Evolutionary conservation across 805 yeast species (phyloP).

Genomic region (Kazachstania taianensis): DNA sequence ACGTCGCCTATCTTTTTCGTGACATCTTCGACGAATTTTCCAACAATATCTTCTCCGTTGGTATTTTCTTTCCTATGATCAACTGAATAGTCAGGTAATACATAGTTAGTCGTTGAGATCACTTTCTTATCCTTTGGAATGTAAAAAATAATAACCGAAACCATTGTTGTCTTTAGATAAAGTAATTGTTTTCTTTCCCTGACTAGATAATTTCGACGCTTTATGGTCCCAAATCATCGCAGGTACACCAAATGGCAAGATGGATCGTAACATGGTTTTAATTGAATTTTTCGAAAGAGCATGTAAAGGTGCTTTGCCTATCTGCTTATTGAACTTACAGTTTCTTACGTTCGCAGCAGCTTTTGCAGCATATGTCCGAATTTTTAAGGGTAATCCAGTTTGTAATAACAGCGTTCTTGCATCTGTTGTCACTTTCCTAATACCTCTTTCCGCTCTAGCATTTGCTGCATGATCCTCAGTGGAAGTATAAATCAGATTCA

Average conservation of each 20-base stretch:
- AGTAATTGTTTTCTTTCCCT: constrained; percentile 1
- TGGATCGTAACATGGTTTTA: constrained; percentile 1
- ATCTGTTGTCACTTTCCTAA: constrained; percentile 3
- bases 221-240: constrained; percentile 1
- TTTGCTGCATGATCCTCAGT: constrained; percentile 6
- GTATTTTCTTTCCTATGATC: not conserved
- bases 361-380: constrained; percentile 5
- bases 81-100: constrained; percentile 1
- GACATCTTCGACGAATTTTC: not conserved
- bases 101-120: not conserved
- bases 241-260: constrained; percentile 4
- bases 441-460: constrained; percentile 5
- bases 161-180: constrained; percentile 4
- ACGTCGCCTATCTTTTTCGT: constrained; percentile 3
- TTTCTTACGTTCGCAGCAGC: constrained; percentile 4
- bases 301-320: not conserved
- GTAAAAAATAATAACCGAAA: constrained; percentile 5
- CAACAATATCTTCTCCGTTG: constrained; percentile 1
- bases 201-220: not conserved
- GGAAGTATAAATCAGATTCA: constrained; percentile 1
- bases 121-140: constrained; percentile 4
- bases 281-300: not conserved
- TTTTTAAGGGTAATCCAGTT: not conserved
- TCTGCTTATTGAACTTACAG: constrained; percentile 1
- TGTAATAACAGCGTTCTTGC: constrained; percentile 2